A percentile compares a stretch with the other conserved stretches of the same genome.
These are phyloP conservation scores for Rauvolfia tetraphylla DNA, from an alignment of 257 asterid species.

Conservation along the genomic window DNA sequence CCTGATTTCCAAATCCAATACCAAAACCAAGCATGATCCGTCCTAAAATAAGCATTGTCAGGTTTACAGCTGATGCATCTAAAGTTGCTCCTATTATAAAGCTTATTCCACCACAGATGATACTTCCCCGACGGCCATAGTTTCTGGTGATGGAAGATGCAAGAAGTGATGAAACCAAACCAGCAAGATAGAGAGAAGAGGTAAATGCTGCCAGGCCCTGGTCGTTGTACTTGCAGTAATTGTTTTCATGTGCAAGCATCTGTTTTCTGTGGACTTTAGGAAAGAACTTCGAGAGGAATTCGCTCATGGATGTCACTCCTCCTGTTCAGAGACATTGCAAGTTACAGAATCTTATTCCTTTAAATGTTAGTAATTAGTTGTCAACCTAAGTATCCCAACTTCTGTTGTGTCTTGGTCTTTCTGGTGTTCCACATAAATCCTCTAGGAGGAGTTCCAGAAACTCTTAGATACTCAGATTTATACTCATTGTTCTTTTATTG, in stretches of 20 bases:
- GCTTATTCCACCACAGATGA: conserved; percentile 72
- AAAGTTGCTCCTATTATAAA: conserved; percentile 69
- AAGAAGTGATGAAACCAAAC: conserved; percentile 56
- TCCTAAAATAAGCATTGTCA: conserved; percentile 71
- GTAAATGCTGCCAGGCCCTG: conserved; percentile 79
- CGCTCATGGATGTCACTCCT: conserved; percentile 92
- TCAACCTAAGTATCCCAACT: neutral
- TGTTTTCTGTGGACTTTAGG: conserved; percentile 52
- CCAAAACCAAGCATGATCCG: conserved; percentile 88
- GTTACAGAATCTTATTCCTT: neutral
- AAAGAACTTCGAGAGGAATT: conserved; percentile 64
- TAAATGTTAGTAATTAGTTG: neutral
- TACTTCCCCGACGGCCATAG: conserved; percentile 66
- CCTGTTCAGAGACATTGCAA: conserved; percentile 40
- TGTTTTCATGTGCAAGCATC: conserved; percentile 57
- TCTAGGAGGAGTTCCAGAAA: neutral
- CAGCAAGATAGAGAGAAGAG: conserved; percentile 79
- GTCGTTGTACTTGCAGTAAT: conserved; percentile 82
- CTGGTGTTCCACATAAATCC: neutral
- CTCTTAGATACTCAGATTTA: neutral
- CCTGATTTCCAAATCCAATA: conserved; percentile 94
- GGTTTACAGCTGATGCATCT: conserved; percentile 57
- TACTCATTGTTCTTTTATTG: neutral
- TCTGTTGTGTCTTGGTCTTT: neutral
- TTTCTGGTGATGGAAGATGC: conserved; percentile 73